Evolutionary conservation across 805 yeast genomes (phyloP).

Genomic region (Ogataea sp.): DNA sequence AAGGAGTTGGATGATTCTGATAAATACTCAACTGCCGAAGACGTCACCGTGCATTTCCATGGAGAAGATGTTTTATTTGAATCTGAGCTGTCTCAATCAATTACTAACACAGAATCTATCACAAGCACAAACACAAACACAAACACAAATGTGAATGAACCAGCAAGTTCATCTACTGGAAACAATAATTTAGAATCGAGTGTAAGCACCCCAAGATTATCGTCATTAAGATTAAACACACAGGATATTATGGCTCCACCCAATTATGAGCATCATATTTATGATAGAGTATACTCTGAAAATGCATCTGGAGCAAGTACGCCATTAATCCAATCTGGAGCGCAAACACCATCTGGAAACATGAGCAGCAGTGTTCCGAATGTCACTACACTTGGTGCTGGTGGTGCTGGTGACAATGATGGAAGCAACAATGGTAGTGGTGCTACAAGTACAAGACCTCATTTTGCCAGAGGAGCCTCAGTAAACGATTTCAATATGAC

Average conservation of each 20-base stretch:
- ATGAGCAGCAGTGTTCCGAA: no score
- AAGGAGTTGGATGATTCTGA: constrained; percentile 18
- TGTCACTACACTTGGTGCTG: no score
- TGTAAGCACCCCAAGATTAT: no score
- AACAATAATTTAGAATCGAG: no score
- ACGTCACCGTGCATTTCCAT: constrained; percentile 17
- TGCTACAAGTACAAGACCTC: neutral
- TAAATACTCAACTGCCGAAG: constrained; percentile 15
- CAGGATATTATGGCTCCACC: constrained; percentile 72
- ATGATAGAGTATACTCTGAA: constrained; percentile 73
- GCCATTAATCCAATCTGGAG: constrained; percentile 33
- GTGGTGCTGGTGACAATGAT: no score
- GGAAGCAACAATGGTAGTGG: neutral
- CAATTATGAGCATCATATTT: constrained; percentile 69
- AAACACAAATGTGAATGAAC: constrained; percentile 8
- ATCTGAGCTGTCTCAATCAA: no score
- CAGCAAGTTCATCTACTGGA: no score
- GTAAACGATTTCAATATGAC: constrained; percentile 18
- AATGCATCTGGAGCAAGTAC: constrained; percentile 40
- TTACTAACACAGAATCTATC: neutral
- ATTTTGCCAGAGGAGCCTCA: constrained; percentile 1
- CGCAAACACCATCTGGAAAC: constrained; percentile 6
- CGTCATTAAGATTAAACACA: constrained; percentile 14
- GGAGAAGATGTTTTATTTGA: constrained; percentile 21
- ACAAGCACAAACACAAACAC: neutral